These are phyloP conservation scores for Phanerochaete sordida DNA, from an alignment of 768 basidiomycete species.

Conservation along the genomic window DNA sequence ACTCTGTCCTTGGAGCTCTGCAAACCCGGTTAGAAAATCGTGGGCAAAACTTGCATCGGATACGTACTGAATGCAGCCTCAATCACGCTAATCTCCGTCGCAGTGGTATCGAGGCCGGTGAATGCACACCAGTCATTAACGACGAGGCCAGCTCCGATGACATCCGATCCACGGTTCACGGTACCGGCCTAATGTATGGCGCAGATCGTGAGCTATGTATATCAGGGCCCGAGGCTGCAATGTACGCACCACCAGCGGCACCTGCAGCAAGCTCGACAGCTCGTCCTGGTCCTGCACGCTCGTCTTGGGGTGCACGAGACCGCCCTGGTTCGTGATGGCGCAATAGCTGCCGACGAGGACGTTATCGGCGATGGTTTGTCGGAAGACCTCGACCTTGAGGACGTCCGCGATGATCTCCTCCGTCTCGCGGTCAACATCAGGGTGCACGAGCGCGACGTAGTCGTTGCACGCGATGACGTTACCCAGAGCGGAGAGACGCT, in stretches of 20 bases:
- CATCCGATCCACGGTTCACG: slow-evolving; percentile 97
- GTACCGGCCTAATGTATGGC: slow-evolving; percentile 99
- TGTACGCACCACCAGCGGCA: slow-evolving; percentile 89
- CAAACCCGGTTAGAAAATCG: background rate
- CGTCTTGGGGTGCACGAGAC: slow-evolving; percentile 96
- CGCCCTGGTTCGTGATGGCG: slow-evolving; percentile 94
- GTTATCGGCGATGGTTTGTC: slow-evolving; percentile 96
- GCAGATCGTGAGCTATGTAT: no score
- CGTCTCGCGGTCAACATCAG: slow-evolving; percentile 96
- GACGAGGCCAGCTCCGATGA: slow-evolving; percentile 94
- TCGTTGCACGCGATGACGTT: slow-evolving; percentile 99
- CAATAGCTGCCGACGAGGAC: slow-evolving; percentile 97
- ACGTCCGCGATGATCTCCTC: slow-evolving; percentile 99
- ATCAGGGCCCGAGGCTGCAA: no score
- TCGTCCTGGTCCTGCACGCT: slow-evolving; percentile 98
- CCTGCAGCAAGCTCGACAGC: slow-evolving; percentile 86
- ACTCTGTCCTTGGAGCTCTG: slow-evolving; percentile 57
- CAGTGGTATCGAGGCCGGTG: slow-evolving; percentile 99
- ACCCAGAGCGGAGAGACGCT: slow-evolving; percentile 93
- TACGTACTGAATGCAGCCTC: slow-evolving; percentile 94
- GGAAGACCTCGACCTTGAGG: slow-evolving; percentile 97
- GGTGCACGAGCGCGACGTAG: slow-evolving; percentile 97
- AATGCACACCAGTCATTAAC: slow-evolving; percentile 99
- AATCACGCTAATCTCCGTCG: slow-evolving; percentile 97
- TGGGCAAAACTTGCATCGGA: background rate